Base-by-base conservation (phyloP, 192 early-diverging fungal species). In the Diversispora epigaea region DNA sequence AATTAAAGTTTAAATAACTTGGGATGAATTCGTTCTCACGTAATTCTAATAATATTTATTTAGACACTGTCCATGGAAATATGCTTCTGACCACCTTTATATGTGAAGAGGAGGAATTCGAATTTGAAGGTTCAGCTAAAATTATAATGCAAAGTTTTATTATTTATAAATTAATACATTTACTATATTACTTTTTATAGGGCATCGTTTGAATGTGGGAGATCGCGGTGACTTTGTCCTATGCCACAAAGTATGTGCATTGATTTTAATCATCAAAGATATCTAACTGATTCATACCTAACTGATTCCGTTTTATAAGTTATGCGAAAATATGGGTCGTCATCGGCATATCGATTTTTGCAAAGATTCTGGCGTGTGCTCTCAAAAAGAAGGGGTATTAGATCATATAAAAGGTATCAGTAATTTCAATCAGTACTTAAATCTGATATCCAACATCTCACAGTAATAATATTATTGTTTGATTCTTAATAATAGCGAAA, bases 81-180 rank as follows among this genome's bases (percentile, higher is more conserved):
- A 81, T 81, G 80, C 44, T 49, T 40, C 39, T 79, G 41, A 82
- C 80, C 10, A 61, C 57, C 11, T 81, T 81, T 55, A 61, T 76
- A 12, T 60, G 41, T 58, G 50, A 67, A 39, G 81, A 80, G 4
- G 80, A 80, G 11, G 78, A 66, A 40, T 80, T 82, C 62, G 80
- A 81, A 68, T 75, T 70, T 70, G 68, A 70, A 70, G 68, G 68
- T 70, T 7, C 8, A 11, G 15, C 6, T 69, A 21, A 21, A 10
- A 39, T 32, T 11, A 19, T 32, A 11, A 63, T 63, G 7, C 17
- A 15, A 52, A 52, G 2, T 3, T 52, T 49, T 49, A 8, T 49
- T 49, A 49, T 49, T 49, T 49, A 49, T 8, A 49, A 11, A 49
- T 25, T 62, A 3, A 40, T 63, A 41, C 10, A 1, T 14, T 40